Base-by-base conservation (phyloP, 495 filamentous ascomycete genomes). In the Durotheca rogersii region DNA sequence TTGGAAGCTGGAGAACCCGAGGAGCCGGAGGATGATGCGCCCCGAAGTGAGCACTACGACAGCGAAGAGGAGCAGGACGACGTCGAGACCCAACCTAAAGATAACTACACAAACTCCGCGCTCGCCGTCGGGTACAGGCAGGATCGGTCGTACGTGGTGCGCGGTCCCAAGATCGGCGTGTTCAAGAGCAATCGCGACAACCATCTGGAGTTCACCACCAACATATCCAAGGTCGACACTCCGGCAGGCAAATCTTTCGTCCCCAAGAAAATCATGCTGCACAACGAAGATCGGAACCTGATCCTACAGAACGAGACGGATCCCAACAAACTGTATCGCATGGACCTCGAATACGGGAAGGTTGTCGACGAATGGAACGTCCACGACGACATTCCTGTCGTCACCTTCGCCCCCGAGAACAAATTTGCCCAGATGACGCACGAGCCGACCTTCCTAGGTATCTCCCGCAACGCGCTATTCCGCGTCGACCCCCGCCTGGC, bases 301-400 rank as follows among this genome's bases (percentile, higher is more conserved):
- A 90, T 98, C 59, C 71, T 98, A 32, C 94, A 98, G 64, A 89
- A 92, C 56, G 76, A 75, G 20, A 74, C 82, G 25, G 82, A 96
- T 51, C 90, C 94, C 4, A 90, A 98, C 70, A 89, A 84, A 19
- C 75, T 98, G n/a, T 98, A 90, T 62, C 88, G 88, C 18, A 96
- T 98, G 93, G 93, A 98, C 73, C 74, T 98, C 50, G 94, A 97
- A 61, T 94, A 93, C 61, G 93, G 93, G 45, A 97, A 96, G 74
- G 88, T 98, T n/a, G 89, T 97, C 1, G 94, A 98, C 64, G 94
- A 98, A 68, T 98, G 93, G 93, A 96, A 95, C 58, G 80, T 98
- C n/a, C 92, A 98, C 60, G 91, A 98, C 46, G 89, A 98, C 70
- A 96, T 98, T 47, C 81, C 86, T 0, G 89, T 98, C 41, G 82